phyloP scores from a whole-genome alignment of 805 yeast species.

The Zygoascus ofunaensis region DNA sequence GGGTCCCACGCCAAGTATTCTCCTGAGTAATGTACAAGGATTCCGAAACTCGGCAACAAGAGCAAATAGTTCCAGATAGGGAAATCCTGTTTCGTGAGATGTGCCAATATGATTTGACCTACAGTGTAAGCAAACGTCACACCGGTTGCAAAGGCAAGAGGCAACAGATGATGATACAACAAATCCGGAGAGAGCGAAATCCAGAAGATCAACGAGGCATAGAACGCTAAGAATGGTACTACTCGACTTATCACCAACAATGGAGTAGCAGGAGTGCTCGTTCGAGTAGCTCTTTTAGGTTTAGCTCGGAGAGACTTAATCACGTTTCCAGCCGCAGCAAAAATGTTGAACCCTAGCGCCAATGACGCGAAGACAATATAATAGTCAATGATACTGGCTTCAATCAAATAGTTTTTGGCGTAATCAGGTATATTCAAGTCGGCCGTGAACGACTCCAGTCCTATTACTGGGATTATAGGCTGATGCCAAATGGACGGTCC shows the following conservation, averaged over 20 bases:
- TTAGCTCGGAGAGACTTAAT: conserved; percentile 36
- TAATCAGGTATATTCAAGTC: conserved; percentile 2
- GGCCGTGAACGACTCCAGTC: background rate
- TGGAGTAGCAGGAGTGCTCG: conserved; percentile 27
- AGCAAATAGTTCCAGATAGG: conserved; percentile 65
- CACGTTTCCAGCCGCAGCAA: conserved; percentile 61
- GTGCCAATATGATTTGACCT: conserved; percentile 85
- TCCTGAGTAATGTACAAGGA: conserved; percentile 22
- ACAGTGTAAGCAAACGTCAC: conserved; percentile 71
- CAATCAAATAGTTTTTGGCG: conserved; percentile 15
- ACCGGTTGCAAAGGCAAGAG: conserved; percentile 63
- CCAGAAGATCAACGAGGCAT: conserved; percentile 38
- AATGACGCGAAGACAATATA: conserved; percentile 45
- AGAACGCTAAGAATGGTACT: conserved; percentile 58
- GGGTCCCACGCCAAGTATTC: conserved; percentile 25
- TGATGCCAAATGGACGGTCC: conserved; percentile 66
- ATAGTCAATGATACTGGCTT: conserved; percentile 24
- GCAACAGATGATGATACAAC: conserved; percentile 33
- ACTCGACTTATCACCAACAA: conserved; percentile 38
- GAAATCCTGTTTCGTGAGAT: conserved; percentile 68
- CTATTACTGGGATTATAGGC: conserved; percentile 28
- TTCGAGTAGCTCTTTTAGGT: conserved; percentile 5
- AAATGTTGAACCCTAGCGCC: conserved; percentile 57
- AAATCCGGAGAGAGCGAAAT: conserved; percentile 40
- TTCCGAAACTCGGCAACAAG: conserved; percentile 36